Conservation (phyloP, 768 basidiomycete species). For the Tricholoma matsutake region DNA sequence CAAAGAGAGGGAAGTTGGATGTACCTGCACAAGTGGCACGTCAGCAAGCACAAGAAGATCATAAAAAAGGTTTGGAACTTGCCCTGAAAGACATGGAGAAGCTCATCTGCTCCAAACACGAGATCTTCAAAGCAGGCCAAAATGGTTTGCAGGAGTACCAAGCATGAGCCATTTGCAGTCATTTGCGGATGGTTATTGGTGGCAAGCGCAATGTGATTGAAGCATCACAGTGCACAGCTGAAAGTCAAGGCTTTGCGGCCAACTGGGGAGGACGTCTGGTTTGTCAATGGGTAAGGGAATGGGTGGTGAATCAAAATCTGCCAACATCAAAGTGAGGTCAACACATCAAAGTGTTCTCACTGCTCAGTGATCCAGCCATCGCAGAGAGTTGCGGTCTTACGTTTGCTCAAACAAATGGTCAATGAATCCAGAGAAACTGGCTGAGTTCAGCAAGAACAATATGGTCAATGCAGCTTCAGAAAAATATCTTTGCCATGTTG, state of each 20-base stretch:
- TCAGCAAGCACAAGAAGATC: not conserved
- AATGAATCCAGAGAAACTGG: no score
- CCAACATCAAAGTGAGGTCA: no score
- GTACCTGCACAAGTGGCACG: conserved; percentile 13
- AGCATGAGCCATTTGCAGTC: conserved; percentile 23
- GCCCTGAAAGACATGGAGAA: conserved; percentile 22
- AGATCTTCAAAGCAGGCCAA: conserved; percentile 22
- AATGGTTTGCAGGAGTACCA: conserved; percentile 25
- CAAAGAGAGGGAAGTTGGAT: conserved; percentile 17
- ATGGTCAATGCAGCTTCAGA: no score
- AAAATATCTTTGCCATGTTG: no score
- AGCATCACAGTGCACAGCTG: conserved; percentile 25
- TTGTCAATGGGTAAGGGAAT: conserved; percentile 21
- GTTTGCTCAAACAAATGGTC: no score
- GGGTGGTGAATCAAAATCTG: conserved; percentile 12
- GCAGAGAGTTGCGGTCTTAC: no score
- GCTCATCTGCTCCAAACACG: conserved; percentile 14
- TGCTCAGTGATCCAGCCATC: no score
- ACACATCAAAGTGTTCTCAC: no score
- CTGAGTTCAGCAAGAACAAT: no score
- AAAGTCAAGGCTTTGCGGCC: no score
- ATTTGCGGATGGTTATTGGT: conserved; percentile 26
- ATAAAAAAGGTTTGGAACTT: not conserved
- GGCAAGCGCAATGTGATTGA: conserved; percentile 15
- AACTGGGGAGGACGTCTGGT: conserved; percentile 13